Base-by-base conservation (phyloP, 805 yeast species). In the Millerozyma acaciae region DNA sequence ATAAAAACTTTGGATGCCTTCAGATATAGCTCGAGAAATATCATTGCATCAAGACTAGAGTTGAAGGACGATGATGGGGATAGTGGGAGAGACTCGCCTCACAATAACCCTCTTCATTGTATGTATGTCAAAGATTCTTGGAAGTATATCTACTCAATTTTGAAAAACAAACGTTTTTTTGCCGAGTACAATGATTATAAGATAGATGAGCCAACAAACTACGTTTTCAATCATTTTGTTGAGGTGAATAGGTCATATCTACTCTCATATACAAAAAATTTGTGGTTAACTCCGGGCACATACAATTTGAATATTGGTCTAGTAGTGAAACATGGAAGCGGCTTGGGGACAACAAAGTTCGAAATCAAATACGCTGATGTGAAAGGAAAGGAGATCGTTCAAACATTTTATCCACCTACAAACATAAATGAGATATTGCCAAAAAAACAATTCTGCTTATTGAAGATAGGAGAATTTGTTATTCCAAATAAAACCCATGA, bases 361-460 rank as follows among this genome's bases (percentile, higher is more conserved):
- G 73, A 67, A 42, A 58, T 77, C 6, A 46, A 50, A 13, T 60
- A 60, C 35, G 38, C 53, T 20, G 48, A 53, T 16, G 49, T 49
- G 2, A 42, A 51, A 2, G 55, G 55, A 6, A 45, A 55, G 10
- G 48, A 47, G 14, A 39, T 60, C 2, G 38, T 44, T 16, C 57
- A 68, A 32, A 61, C 67, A 1, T 75, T 68, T 37, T 76, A 69
- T 44, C 80, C 83, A 1, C 78, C 84, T 0, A 61, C 74, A 0
- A 71, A 74, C 42, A 71, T 79, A 27, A 69, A 68, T 32, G 83
- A 78, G 8, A 60, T 79, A 16, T 54, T 76, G n/a, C 82, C 82
- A 1, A 67, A 64, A 33, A 60, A 67, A 17, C 68, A 67, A 38
- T 65, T 75, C 44, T 65, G 75, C 16, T 55, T 77, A 16, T 48